A percentile compares a stretch with the other conserved stretches of the same genome.
Evolutionary conservation across 1,284 basidiomycete species (phyloP).

Genomic region (Trichosporon faecale): DNA sequence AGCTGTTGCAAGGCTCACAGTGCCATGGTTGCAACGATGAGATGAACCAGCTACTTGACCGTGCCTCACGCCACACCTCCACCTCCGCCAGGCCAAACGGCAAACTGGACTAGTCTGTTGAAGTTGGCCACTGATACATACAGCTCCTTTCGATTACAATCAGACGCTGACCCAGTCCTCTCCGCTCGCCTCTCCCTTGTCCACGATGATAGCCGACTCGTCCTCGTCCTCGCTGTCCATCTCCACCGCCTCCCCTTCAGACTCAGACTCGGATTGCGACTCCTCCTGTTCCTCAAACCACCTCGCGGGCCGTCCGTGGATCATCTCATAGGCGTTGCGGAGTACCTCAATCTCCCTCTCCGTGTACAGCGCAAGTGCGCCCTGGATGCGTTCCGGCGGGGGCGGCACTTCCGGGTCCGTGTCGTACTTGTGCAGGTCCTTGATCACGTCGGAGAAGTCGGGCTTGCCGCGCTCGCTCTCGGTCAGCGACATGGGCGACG

Average conservation of each 20-base stretch:
- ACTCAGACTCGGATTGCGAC: too few species aligned
- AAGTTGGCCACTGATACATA: not conserved
- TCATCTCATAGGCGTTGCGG: not conserved
- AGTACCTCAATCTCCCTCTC: not conserved
- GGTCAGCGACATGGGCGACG: slow-evolving; percentile 4
- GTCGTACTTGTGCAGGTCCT: slow-evolving; percentile 4
- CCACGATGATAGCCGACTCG: not conserved
- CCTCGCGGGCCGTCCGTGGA: not conserved
- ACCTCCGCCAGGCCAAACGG: not conserved
- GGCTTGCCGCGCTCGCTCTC: not conserved
- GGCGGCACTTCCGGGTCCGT: not conserved
- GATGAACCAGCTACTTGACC: not conserved
- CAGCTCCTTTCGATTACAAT: not conserved
- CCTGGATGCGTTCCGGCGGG: not conserved
- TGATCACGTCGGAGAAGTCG: not conserved
- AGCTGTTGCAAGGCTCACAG: not conserved
- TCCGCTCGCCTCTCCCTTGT: not conserved
- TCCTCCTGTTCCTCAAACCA: not conserved
- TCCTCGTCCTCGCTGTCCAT: not conserved
- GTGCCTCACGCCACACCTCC: not conserved
- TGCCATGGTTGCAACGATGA: not conserved
- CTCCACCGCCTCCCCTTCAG: not conserved
- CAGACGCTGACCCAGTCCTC: slow-evolving; percentile 1
- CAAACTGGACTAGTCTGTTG: too few species aligned
- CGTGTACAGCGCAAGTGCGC: slow-evolving; percentile 4